Evolutionary conservation across 2,329 filamentous ascomycete genomes (phyloP).

Genomic region (Fusarium austroafricanum): DNA sequence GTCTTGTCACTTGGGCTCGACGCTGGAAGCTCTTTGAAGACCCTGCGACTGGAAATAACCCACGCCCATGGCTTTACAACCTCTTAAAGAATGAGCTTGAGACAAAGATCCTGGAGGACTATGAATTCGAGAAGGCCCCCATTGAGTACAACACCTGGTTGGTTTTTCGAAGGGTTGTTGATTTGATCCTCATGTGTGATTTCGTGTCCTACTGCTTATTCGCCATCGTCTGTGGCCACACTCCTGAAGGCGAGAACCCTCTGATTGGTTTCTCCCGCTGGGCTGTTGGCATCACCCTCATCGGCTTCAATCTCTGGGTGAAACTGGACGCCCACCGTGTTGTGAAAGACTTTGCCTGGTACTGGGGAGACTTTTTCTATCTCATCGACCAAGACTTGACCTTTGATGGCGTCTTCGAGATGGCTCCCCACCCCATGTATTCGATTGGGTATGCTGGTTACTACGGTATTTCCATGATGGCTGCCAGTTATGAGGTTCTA

Average conservation of each 20-base stretch:
- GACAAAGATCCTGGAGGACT: slow-evolving; percentile 93
- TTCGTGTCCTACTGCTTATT: slow-evolving; percentile 98
- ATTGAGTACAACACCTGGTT: slow-evolving; percentile 99
- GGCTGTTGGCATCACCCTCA: slow-evolving; percentile 79
- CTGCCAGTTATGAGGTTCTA: slow-evolving; percentile 95
- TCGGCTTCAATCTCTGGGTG: slow-evolving; percentile 97
- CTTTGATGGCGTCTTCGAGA: slow-evolving; percentile 98
- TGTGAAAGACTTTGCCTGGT: slow-evolving; percentile 99
- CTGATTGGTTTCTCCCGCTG: slow-evolving; percentile 80
- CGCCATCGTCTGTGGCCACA: slow-evolving; percentile 85
- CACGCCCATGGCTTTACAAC: slow-evolving; percentile 82
- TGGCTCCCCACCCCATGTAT: slow-evolving; percentile 99
- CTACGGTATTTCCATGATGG: slow-evolving; percentile 98
- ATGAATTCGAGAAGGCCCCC: slow-evolving; percentile 91
- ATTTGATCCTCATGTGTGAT: slow-evolving; percentile 98
- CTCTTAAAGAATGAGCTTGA: slow-evolving; percentile 91
- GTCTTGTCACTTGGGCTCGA: slow-evolving; percentile 87
- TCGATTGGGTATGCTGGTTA: slow-evolving; percentile 98
- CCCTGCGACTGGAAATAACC: slow-evolving; percentile 82
- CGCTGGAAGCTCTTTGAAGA: slow-evolving; percentile 88
- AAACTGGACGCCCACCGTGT: slow-evolving; percentile 98
- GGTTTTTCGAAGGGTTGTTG: slow-evolving; percentile 92
- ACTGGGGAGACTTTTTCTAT: slow-evolving; percentile 99
- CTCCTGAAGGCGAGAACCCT: slow-evolving; percentile 77
- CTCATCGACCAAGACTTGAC: slow-evolving; percentile 97